Evolutionary conservation across 2,329 filamentous ascomycete species (phyloP), one percentile per base, ranked within the genome.

Genomic region (Ophiostoma ips): DNA sequence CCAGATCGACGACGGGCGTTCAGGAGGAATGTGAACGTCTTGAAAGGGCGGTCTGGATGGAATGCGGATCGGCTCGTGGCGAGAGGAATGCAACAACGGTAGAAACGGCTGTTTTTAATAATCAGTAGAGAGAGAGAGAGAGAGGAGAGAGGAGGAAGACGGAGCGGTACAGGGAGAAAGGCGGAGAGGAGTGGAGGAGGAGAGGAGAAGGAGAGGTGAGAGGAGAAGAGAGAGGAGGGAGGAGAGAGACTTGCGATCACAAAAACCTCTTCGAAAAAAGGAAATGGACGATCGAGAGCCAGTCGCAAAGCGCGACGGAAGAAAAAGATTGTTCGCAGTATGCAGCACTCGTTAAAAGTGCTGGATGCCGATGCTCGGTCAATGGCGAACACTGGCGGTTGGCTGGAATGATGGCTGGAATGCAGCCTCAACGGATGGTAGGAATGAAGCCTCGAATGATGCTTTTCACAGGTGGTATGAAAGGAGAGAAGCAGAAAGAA

Each of bases 31-130:
- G 37, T 45, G 34, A 37, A 16, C 16, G 38, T 28, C 35, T 28
- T 18, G 35, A 34, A 15, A 12, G 12, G 28, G 24, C 10, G 30
- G 31, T 10, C 41, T 48, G 38, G 49, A 53, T 48, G 38, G 49
- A 53, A 53, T 50, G 51, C 38, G 48, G 13, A 40, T 37, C 36
- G 47, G 51, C 36, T 41, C 36, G 50, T 18, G 37, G 18, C 28
- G 19, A 5, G 46, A 48, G 45, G 47, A 49, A 53, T 51, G 52
- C 41, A 46, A n/a, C 12, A 46, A 41, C 48, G 51, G 51, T 24
- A 28, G 28, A 28, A n/a, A n/a, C n/a, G 21, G 15, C 15, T 33
- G 48, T 35, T 48, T 16, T 41, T 45, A 15, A 46, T 37, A 47
- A 52, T 37, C 34, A 34, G 21, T 18, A 49, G 45, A 46, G 34